Percentiles rank a stretch among this genome's conserved stretches.
These are phyloP conservation scores for Amanita jacksonii DNA, from an alignment of 768 basidiomycete species.

Conservation along the genomic window DNA sequence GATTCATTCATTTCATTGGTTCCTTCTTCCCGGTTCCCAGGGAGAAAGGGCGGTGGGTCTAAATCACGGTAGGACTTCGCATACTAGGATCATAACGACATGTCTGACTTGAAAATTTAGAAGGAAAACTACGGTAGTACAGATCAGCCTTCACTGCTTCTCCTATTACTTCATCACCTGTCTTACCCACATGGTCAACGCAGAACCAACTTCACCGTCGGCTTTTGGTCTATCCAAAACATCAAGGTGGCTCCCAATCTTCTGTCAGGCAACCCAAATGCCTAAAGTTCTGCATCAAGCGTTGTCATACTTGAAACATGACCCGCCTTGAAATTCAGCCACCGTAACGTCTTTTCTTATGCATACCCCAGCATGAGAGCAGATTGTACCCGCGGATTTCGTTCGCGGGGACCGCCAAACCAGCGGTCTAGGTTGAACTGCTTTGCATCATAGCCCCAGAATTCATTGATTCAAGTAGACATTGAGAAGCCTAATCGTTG, in stretches of 20 bases:
- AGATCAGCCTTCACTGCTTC: too few species aligned
- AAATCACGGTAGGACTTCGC: too few species aligned
- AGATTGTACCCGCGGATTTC: conserved; percentile 28
- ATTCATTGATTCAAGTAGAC: conserved; percentile 26
- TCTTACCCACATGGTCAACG: background rate
- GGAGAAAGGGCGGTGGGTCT: too few species aligned
- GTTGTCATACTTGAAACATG: background rate
- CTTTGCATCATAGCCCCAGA: conserved; percentile 36
- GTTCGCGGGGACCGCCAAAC: conserved; percentile 21
- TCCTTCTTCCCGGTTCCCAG: too few species aligned
- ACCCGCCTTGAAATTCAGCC: conserved; percentile 1
- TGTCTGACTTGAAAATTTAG: too few species aligned
- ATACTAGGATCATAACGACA: too few species aligned
- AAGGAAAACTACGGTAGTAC: too few species aligned
- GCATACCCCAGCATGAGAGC: conserved; percentile 34
- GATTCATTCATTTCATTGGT: too few species aligned
- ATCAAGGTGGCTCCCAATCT: conserved; percentile 25
- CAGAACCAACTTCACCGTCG: conserved; percentile 15
- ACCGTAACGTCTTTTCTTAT: conserved; percentile 33
- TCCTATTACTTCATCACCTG: background rate
- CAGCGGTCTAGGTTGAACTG: conserved; percentile 36
- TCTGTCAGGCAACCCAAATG: conserved; percentile 32
- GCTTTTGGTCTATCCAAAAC: conserved; percentile 30
- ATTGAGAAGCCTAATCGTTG: conserved; percentile 28
- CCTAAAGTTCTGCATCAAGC: conserved; percentile 31